Evolutionary conservation across 441 rosid species (phyloP).

Genomic region (Mallotus repandus): DNA sequence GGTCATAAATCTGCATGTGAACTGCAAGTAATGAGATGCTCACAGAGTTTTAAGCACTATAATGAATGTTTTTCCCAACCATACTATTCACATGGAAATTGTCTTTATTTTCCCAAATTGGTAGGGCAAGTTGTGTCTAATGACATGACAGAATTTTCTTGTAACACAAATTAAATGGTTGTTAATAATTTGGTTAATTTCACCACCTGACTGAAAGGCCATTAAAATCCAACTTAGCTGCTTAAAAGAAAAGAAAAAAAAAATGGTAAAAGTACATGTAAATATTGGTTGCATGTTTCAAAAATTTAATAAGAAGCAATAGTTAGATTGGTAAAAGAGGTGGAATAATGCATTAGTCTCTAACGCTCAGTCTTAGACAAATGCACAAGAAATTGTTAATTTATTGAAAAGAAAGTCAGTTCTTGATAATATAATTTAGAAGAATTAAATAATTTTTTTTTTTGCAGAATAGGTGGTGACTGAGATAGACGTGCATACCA

Average conservation of each 20-base stretch:
- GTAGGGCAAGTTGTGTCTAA: not conserved
- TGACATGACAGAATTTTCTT: too few species aligned
- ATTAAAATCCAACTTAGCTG: not conserved
- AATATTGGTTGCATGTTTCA: constrained; percentile 13
- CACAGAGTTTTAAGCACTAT: not conserved
- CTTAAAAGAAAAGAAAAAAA: not conserved
- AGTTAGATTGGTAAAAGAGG: constrained; percentile 24
- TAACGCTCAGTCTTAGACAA: not conserved
- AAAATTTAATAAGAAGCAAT: constrained; percentile 8
- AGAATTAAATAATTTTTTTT: not conserved
- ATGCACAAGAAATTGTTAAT: not conserved
- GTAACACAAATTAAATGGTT: too few species aligned
- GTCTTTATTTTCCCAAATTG: not conserved
- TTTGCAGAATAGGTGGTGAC: constrained; percentile 5
- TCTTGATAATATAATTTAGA: not conserved
- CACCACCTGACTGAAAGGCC: not conserved
- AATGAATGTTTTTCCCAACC: not conserved
- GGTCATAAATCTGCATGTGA: constrained; percentile 16
- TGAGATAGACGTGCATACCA: constrained; percentile 46
- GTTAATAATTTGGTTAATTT: too few species aligned
- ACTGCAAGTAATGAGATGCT: not conserved
- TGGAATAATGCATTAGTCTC: not conserved
- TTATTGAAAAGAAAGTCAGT: not conserved
- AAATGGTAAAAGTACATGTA: not conserved
- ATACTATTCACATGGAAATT: not conserved